Conservation (phyloP, 176 grass and related monocot species). For the Leersia perrieri region DNA sequence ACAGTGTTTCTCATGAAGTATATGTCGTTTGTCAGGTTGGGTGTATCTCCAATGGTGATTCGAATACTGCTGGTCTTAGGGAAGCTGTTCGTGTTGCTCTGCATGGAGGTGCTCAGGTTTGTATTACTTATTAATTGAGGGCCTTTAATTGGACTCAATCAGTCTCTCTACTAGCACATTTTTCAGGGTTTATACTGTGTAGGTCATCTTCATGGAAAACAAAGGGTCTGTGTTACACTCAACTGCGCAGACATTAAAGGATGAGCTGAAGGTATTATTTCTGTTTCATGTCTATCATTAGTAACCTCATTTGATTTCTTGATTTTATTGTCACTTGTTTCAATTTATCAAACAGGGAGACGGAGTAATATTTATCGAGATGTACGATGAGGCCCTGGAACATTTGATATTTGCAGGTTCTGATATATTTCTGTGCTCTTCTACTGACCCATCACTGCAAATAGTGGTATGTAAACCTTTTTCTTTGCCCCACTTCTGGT, state of each 20-base stretch:
- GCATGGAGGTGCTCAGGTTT: constrained; percentile 39
- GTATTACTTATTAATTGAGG: constrained; percentile 10
- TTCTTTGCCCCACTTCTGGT: not conserved
- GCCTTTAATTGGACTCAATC: not conserved
- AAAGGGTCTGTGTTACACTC: constrained; percentile 23
- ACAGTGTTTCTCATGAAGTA: not conserved
- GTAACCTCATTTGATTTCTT: constrained; percentile 4
- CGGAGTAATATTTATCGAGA: constrained; percentile 31
- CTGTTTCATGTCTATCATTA: not conserved
- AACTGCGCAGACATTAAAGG: constrained; percentile 26
- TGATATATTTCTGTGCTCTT: constrained; percentile 63
- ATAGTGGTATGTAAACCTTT: constrained; percentile 37
- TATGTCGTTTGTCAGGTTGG: constrained; percentile 36
- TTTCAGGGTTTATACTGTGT: constrained; percentile 24
- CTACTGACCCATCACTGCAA: constrained; percentile 43
- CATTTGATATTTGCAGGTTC: constrained; percentile 61
- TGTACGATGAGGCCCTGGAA: constrained; percentile 43
- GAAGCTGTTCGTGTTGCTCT: constrained; percentile 31
- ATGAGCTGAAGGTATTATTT: constrained; percentile 41
- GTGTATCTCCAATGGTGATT: constrained; percentile 40
- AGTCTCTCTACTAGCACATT: not conserved
- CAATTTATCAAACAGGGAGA: constrained; percentile 35
- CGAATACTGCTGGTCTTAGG: constrained; percentile 40
- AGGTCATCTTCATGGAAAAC: constrained; percentile 48
- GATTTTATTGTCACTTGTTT: constrained; percentile 19